A percentile compares a stretch with the other conserved stretches of the same genome.
phyloP scores from a whole-genome alignment of 495 filamentous ascomycete genomes.

The Astrocystis sublimbata region DNA sequence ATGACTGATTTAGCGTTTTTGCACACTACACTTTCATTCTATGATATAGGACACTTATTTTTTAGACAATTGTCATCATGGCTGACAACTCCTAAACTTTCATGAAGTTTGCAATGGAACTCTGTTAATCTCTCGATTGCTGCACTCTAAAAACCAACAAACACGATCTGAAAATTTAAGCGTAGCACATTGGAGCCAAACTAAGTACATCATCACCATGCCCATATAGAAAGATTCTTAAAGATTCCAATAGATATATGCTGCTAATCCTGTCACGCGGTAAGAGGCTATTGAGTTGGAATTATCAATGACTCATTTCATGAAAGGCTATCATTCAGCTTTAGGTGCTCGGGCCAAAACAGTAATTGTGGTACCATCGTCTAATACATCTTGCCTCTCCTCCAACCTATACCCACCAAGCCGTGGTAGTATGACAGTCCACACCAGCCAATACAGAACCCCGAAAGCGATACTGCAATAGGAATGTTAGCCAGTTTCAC shows the following conservation, averaged over 20 bases:
- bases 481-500: background rate
- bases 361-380: constrained; percentile 62
- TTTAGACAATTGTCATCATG: background rate
- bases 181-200: no score
- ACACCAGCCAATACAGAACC: constrained; percentile 70
- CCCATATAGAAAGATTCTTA: no score
- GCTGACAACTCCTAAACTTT: background rate
- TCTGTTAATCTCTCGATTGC: no score
- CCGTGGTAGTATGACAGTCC: constrained; percentile 63
- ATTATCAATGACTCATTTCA: background rate
- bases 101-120: background rate
- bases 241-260: background rate
- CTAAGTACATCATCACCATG: no score
- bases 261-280: no score
- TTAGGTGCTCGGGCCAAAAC: constrained; percentile 50
- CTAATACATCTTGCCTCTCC: constrained; percentile 56
- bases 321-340: constrained; percentile 18
- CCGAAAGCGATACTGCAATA: constrained; percentile 50
- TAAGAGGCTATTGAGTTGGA: no score
- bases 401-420: constrained; percentile 61
- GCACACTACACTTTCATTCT: constrained; percentile 4
- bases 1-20: background rate
- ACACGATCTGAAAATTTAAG: no score
- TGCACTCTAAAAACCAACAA: no score
- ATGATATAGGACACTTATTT: background rate